phyloP scores from a whole-genome alignment of 1,139 yeast species.

The Yamadazyma atmosphaerica region DNA sequence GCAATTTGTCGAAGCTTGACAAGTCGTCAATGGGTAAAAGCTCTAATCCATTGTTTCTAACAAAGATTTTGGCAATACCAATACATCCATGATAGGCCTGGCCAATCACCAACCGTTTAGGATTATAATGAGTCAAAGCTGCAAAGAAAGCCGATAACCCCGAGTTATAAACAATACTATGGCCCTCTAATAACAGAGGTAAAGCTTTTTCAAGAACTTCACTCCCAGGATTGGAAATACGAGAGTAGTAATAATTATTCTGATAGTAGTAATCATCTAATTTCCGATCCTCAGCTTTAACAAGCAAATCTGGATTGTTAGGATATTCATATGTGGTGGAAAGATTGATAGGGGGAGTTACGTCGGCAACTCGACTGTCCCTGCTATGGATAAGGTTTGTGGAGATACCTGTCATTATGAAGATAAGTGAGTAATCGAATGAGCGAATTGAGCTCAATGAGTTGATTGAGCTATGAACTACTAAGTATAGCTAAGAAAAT shows the following conservation, averaged over 20 bases:
- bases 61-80: slow-evolving; percentile 62
- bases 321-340: slow-evolving; percentile 76
- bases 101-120: slow-evolving; percentile 73
- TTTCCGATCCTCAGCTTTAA: slow-evolving; percentile 39
- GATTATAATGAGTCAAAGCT: slow-evolving; percentile 67
- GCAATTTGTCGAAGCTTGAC: slow-evolving; percentile 49
- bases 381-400: slow-evolving; percentile 51
- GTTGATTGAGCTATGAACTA: background rate
- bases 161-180: slow-evolving; percentile 67
- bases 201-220: slow-evolving; percentile 67
- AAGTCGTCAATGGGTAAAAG: slow-evolving; percentile 40
- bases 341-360: slow-evolving; percentile 79
- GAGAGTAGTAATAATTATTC: slow-evolving; percentile 54
- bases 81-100: slow-evolving; percentile 86
- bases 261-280: slow-evolving; percentile 14
- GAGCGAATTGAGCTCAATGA: too few relatives aligned
- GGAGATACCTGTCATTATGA: slow-evolving; percentile 14
- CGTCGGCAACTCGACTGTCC: slow-evolving; percentile 49
- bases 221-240: slow-evolving; percentile 72
- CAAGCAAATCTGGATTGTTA: slow-evolving; percentile 51
- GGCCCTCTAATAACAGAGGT: slow-evolving; percentile 54
- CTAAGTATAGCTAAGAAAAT: too few relatives aligned
- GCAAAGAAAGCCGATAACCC: slow-evolving; percentile 85
- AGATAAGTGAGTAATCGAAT: too few relatives aligned
- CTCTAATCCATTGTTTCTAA: slow-evolving; percentile 59